A percentile compares a stretch with the other conserved stretches of the same genome.
Conservation (phyloP, 352 stramenopile species). For the Globisporangium echinulatum region DNA sequence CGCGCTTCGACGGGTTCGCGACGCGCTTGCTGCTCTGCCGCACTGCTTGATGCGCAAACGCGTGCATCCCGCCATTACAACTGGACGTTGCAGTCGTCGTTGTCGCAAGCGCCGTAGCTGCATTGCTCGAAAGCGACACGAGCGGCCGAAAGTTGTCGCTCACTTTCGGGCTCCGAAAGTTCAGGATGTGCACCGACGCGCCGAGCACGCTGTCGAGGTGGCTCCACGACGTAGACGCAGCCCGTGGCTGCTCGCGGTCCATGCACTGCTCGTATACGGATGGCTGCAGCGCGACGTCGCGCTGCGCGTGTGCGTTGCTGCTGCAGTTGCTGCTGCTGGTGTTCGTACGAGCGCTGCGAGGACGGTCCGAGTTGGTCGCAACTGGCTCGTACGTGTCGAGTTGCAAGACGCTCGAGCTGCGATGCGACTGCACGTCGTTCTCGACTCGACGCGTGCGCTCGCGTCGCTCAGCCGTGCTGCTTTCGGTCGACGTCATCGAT, state of each 20-base stretch:
- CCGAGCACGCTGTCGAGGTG: constrained; percentile 66
- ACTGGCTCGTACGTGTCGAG: constrained; percentile 1
- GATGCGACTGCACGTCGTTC: constrained; percentile 9
- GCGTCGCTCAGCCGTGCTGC: constrained; percentile 15
- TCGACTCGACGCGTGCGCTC: constrained; percentile 2
- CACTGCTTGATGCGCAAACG: constrained; percentile 34
- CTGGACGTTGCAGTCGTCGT: constrained; percentile 3
- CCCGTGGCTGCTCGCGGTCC: constrained; percentile 26
- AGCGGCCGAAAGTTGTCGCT: constrained; percentile 71
- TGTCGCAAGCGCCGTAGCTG: constrained; percentile 1
- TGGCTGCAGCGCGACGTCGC: not conserved
- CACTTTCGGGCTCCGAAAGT: constrained; percentile 75
- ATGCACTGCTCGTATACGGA: not conserved
- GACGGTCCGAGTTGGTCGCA: not conserved
- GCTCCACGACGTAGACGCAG: constrained; percentile 44
- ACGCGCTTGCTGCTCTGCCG: constrained; percentile 39
- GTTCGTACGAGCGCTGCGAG: not conserved
- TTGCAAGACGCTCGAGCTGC: constrained; percentile 6
- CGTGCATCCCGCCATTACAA: constrained; percentile 23
- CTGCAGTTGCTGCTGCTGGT: too few relatives aligned
- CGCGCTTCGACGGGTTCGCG: constrained; percentile 43
- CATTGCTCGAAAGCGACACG: constrained; percentile 13
- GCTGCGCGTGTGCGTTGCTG: not conserved
- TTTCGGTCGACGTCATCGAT: constrained; percentile 60
- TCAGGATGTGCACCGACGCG: constrained; percentile 60